Evolutionary conservation across 164 flowering plant genomes (phyloP), one percentile per base, ranked within the genome.

Genomic region (Annona cherimola): DNA sequence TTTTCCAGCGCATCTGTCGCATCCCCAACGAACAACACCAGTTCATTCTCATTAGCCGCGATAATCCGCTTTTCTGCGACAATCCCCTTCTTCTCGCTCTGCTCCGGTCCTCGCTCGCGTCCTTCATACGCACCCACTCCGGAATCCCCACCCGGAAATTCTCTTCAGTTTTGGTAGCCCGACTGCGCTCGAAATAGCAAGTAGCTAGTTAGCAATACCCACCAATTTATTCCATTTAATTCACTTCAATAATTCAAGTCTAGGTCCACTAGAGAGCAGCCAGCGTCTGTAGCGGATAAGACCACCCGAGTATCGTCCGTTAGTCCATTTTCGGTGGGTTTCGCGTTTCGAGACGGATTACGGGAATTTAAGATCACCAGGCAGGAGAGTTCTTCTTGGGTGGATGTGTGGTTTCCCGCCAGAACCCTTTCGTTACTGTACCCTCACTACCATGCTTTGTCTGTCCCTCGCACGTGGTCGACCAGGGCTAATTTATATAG

Each of bases 1-100:
- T 66, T 2, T 43, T 18, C 59, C 75, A 39, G 40, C 14, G 60
- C 55, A 66, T 66, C n/a, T 73, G 75, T 73, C 75, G n/a, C 59
- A 64, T 59, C 57, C 66, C 42, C 54, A 68, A 61, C 65, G 75
- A 67, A 73, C 18, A 57, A 73, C 35, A 45, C 69, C 9, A 44
- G 45, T 26, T 5, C 18, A 50, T 26, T 16, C 14, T 50, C 57
- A 50, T 50, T 50, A 50, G 57, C 14, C 11, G 57, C 9, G 9
- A 2, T 50, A 50, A 50, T 50, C 57, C 11, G 57, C 2, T 50
- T 50, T 45, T 45, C 9, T 50, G 9, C 57, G 14, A 9, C 57
- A 9, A 12, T 50, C 14, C 8, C 57, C 35, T 26, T 26, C 35
- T 26, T 26, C 35, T 26, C 35, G 35, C 35, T 26, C 35, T 26